Evolutionary conservation across 2,329 filamentous ascomycete genomes (phyloP), one percentile per base, ranked within the genome.

Genomic region (Colletotrichum sp.): DNA sequence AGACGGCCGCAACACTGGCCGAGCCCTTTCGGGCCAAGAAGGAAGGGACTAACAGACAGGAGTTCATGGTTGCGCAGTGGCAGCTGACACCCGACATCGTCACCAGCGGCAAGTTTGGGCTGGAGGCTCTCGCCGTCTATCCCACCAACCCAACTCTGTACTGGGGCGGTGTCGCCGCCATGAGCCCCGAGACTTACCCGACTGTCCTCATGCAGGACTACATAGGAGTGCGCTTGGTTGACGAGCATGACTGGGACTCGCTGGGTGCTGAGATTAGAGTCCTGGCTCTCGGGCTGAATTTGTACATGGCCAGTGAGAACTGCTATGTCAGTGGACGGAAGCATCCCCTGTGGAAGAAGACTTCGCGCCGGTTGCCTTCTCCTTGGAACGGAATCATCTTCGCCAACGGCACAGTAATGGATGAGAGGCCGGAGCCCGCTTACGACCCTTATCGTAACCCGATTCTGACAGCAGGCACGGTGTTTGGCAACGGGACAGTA

Each of bases 281-380:
- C 0, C 68, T 82, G 18, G 81, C 78, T 5, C 64, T 83, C 1
- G 81, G 80, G 2, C 57, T 81, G 70, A 80, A 80, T 62, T 70
- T 83, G 61, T 83, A 82, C 71, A 80, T 80, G 77, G 73, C 80
- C 27, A 82, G 81, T 66, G 79, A 83, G 73, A 83, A 82, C 75
- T 83, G 82, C 70, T 66, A 76, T 8, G 73, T 80, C n/a, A 76
- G 62, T 47, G 66, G 34, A 65, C 54, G 66, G 38, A 74, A 73
- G n/a, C 77, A 78, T 7, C 80, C 79, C 2, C 68, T 82, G 24
- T 64, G 81, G 9, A 31, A 33, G 8, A 69, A 73, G 47, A 64
- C 18, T 36, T 2, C 34, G 0, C 15, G 9, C 6, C 47, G 27
- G 16, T 33, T 74, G 13, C 31, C 57, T 2, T 58, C 70, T 11